Conservation (phyloP, 345 rosid genomes). For the Physaria fendleri region DNA sequence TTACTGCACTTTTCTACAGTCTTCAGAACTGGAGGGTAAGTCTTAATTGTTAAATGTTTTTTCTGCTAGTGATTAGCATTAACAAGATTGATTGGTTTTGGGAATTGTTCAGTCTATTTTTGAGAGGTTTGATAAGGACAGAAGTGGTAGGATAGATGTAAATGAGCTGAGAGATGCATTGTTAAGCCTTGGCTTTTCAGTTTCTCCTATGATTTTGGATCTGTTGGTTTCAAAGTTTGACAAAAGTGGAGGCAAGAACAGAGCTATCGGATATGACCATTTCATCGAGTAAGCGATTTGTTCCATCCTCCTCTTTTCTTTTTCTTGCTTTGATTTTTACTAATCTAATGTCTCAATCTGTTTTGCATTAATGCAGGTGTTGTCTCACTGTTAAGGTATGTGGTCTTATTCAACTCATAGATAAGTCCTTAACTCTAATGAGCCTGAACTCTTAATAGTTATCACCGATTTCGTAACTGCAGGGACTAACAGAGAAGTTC, state of each 20-base stretch:
- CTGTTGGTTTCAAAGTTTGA: slow-evolving; percentile 79
- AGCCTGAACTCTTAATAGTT: not conserved
- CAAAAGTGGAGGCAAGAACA: slow-evolving; percentile 64
- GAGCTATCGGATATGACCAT: slow-evolving; percentile 84
- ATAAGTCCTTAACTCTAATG: not conserved
- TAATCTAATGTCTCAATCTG: not conserved
- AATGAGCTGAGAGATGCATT: slow-evolving; percentile 85
- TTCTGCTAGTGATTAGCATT: not conserved
- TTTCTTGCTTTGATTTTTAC: not conserved
- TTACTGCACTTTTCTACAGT: slow-evolving; percentile 73
- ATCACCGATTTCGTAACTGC: too few species aligned
- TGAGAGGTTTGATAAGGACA: slow-evolving; percentile 77
- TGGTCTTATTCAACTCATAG: slow-evolving; percentile 1
- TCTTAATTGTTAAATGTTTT: not conserved
- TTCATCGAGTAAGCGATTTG: slow-evolving; percentile 69
- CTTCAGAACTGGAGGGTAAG: slow-evolving; percentile 96
- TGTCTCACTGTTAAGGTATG: slow-evolving; percentile 92
- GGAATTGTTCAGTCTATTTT: slow-evolving; percentile 47
- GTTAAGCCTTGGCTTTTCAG: slow-evolving; percentile 62
- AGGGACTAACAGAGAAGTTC: slow-evolving; percentile 94
- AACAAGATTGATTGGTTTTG: not conserved
- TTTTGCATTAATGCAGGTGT: slow-evolving; percentile 51
- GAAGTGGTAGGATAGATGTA: slow-evolving; percentile 77
- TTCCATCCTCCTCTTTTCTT: not conserved
- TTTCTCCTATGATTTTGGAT: slow-evolving; percentile 63